A percentile compares a stretch with the other conserved stretches of the same genome.
phyloP scores from a whole-genome alignment of 2,329 filamentous ascomycete genomes.

The Onygenales sp. region DNA sequence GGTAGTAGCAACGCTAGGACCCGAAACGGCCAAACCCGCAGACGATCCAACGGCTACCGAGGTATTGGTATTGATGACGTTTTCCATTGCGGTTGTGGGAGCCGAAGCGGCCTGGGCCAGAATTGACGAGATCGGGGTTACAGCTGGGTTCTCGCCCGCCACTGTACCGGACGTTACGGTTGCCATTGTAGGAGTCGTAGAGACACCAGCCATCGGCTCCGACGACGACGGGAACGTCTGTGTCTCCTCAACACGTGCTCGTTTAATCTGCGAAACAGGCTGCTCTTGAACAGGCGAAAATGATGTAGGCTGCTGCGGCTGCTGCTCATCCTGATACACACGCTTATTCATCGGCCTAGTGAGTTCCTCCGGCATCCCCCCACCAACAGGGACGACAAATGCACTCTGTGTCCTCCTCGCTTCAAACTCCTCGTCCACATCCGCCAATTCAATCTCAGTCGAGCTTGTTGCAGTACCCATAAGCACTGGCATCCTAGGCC shows the following conservation, averaged over 20 bases:
- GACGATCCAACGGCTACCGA: background rate
- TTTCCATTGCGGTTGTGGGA: background rate
- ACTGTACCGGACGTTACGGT: background rate
- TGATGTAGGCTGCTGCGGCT: background rate
- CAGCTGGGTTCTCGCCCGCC: background rate
- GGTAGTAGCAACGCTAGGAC: conserved; percentile 1
- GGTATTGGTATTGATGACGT: background rate
- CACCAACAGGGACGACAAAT: background rate
- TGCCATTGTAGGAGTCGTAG: background rate
- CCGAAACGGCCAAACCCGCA: background rate
- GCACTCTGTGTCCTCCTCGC: background rate
- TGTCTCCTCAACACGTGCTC: conserved; percentile 1
- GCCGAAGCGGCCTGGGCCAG: background rate
- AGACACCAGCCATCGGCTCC: background rate
- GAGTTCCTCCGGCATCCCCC: conserved; percentile 6
- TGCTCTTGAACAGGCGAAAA: background rate
- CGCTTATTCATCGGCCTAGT: conserved; percentile 17
- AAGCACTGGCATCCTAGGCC: conserved; percentile 42
- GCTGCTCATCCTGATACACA: conserved; percentile 15
- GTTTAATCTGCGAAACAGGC: conserved; percentile 7
- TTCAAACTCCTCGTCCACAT: conserved; percentile 17
- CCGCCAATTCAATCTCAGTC: conserved; percentile 15
- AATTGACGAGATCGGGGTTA: background rate
- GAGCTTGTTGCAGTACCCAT: conserved; percentile 21
- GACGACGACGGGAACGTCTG: background rate